Evolutionary conservation across 805 yeast genomes (phyloP).

Genomic region (Vanderwaltozyma yarrowii): DNA sequence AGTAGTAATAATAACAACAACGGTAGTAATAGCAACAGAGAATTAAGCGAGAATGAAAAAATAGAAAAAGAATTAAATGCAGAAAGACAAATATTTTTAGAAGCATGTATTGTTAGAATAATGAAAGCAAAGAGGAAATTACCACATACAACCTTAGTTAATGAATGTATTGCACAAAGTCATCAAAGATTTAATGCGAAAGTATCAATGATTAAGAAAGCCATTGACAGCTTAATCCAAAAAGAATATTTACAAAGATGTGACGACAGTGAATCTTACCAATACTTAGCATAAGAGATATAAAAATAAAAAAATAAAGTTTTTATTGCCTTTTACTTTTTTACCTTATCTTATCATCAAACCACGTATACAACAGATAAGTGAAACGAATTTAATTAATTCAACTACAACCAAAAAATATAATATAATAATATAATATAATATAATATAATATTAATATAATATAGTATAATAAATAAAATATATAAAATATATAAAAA

Average conservation of each 20-base stretch:
- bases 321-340: too few relatives aligned
- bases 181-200: conserved; percentile 73
- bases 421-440: too few relatives aligned
- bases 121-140: conserved; percentile 87
- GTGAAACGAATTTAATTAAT: too few relatives aligned
- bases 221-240: conserved; percentile 76
- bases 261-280: conserved; percentile 61
- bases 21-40: conserved; percentile 44
- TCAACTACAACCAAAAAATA: too few relatives aligned
- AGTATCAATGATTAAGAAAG: conserved; percentile 75
- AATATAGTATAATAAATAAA: too few relatives aligned
- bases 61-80: conserved; percentile 75
- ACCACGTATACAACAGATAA: too few relatives aligned
- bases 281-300: conserved; percentile 58
- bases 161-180: conserved; percentile 82
- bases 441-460: too few relatives aligned
- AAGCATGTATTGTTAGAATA: conserved; percentile 90
- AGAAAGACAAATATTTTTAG: conserved; percentile 73
- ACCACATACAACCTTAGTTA: conserved; percentile 69
- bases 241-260: conserved; percentile 75
- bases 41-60: conserved; percentile 43
- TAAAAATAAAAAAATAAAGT: too few relatives aligned
- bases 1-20: conserved; percentile 6
- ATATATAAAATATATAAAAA: too few relatives aligned
- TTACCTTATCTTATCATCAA: too few relatives aligned